Evolutionary conservation across 2,329 filamentous ascomycete species (phyloP).

Genomic region (Aciculosporium take): DNA sequence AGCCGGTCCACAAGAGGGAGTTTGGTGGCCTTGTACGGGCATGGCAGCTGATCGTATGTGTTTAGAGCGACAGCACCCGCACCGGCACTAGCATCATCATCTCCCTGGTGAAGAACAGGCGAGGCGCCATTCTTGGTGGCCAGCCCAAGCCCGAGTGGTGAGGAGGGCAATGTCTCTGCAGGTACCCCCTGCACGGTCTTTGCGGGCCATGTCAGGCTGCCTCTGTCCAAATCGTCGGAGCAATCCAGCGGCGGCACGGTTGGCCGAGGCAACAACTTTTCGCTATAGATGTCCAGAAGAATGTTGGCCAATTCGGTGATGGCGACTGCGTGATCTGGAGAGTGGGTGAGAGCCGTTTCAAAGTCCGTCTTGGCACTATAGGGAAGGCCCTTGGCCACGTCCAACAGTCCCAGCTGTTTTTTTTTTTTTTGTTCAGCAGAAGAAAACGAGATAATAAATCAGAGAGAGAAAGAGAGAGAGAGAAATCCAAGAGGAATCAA

Average conservation of each 20-base stretch:
- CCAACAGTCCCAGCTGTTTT: conserved; percentile 50
- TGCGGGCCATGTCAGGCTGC: not conserved
- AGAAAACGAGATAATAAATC: not conserved
- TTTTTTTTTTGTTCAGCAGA: not conserved
- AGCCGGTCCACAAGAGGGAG: conserved; percentile 66
- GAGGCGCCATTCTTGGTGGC: conserved; percentile 10
- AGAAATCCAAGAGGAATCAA: not conserved
- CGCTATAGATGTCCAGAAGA: conserved; percentile 69
- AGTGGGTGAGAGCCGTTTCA: conserved; percentile 68
- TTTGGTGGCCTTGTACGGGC: conserved; percentile 42
- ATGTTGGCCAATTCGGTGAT: conserved; percentile 75
- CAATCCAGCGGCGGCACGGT: conserved; percentile 31
- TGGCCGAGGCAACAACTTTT: conserved; percentile 47
- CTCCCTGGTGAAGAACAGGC: conserved; percentile 9
- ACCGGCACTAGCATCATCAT: conserved; percentile 1
- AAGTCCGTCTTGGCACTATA: conserved; percentile 63
- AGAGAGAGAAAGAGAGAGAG: not conserved
- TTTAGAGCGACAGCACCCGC: conserved; percentile 5
- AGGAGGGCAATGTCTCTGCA: conserved; percentile 22
- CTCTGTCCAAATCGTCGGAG: not conserved
- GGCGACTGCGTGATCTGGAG: conserved; percentile 63
- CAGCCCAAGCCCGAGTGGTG: conserved; percentile 32
- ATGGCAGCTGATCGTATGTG: conserved; percentile 28
- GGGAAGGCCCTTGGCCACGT: conserved; percentile 44
- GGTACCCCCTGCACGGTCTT: conserved; percentile 3